Percentiles rank a stretch among this genome's conserved stretches.
Evolutionary conservation across 495 filamentous ascomycete species (phyloP).

Genomic region (Talaromyces wortmannii): DNA sequence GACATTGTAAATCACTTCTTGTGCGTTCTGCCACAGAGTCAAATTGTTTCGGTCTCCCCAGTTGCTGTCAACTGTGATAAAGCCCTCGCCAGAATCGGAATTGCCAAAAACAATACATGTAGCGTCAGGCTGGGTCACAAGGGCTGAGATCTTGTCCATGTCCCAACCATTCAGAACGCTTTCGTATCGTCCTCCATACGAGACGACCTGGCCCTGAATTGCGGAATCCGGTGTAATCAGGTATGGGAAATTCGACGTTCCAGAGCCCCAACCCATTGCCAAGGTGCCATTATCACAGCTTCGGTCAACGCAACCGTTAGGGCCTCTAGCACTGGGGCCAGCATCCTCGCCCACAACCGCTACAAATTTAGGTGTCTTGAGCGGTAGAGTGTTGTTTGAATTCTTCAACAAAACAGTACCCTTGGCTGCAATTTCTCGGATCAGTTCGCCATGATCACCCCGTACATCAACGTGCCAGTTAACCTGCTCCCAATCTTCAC

Average conservation of each 20-base stretch:
- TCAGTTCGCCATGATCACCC: slow-evolving; percentile 40
- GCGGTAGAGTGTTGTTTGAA: slow-evolving; percentile 41
- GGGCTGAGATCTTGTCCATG: slow-evolving; percentile 14
- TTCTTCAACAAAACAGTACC: slow-evolving; percentile 61
- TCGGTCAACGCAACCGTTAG: slow-evolving; percentile 33
- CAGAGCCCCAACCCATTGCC: slow-evolving; percentile 52
- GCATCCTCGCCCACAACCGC: slow-evolving; percentile 60
- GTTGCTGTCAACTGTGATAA: slow-evolving; percentile 45
- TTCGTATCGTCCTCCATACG: slow-evolving; percentile 34
- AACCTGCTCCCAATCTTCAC: slow-evolving; percentile 21
- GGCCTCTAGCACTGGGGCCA: slow-evolving; percentile 39
- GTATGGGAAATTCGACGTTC: slow-evolving; percentile 43
- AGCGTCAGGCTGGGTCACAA: slow-evolving; percentile 32
- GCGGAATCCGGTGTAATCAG: slow-evolving; percentile 52
- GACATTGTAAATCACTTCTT: slow-evolving; percentile 49
- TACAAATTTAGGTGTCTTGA: slow-evolving; percentile 41
- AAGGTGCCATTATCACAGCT: slow-evolving; percentile 51
- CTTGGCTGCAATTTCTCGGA: slow-evolving; percentile 51
- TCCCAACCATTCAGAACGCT: slow-evolving; percentile 30
- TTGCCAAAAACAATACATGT: slow-evolving; percentile 57
- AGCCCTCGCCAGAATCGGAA: slow-evolving; percentile 47
- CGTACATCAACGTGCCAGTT: slow-evolving; percentile 37
- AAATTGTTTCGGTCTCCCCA: slow-evolving; percentile 44
- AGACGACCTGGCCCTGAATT: slow-evolving; percentile 47
- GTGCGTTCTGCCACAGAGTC: slow-evolving; percentile 43